These are phyloP conservation scores for Diaporthe aspalathi DNA, from an alignment of 2,329 filamentous ascomycete genomes.

Conservation along the genomic window DNA sequence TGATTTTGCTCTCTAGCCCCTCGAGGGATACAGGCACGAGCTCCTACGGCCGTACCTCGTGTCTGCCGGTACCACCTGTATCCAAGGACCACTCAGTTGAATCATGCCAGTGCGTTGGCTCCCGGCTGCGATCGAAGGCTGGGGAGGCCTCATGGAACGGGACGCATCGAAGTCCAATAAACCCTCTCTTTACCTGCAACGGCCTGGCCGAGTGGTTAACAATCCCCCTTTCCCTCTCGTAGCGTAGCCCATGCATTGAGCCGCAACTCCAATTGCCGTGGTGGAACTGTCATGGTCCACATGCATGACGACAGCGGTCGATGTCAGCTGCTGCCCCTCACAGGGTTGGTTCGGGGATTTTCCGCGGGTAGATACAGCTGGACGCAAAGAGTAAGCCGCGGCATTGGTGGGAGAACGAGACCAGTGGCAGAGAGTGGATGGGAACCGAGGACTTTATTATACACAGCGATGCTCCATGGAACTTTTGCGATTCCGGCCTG, in stretches of 20 bases:
- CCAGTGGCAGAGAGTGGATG: neutral
- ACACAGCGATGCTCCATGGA: neutral
- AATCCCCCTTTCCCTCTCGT: neutral
- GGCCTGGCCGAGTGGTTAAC: neutral
- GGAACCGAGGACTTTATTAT: slow-evolving; percentile 14
- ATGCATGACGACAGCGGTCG: neutral
- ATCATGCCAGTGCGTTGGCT: neutral
- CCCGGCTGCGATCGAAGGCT: neutral
- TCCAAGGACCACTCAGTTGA: neutral
- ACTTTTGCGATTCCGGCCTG: neutral
- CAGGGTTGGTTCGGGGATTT: neutral
- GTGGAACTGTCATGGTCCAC: neutral
- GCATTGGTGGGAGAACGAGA: slow-evolving; percentile 14
- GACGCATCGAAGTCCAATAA: neutral
- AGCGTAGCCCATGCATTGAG: neutral
- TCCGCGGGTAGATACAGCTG: slow-evolving; percentile 4
- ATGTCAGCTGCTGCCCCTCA: slow-evolving; percentile 13
- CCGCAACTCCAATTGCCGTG: neutral
- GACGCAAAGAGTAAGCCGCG: neutral
- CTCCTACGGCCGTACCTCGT: neutral
- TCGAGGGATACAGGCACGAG: neutral
- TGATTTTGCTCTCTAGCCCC: neutral
- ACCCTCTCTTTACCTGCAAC: neutral
- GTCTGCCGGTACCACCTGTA: neutral
- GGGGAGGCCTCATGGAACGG: neutral